Evolutionary conservation across 2,329 filamentous ascomycete genomes (phyloP).

Genomic region (Aspergillus thermomutatus): DNA sequence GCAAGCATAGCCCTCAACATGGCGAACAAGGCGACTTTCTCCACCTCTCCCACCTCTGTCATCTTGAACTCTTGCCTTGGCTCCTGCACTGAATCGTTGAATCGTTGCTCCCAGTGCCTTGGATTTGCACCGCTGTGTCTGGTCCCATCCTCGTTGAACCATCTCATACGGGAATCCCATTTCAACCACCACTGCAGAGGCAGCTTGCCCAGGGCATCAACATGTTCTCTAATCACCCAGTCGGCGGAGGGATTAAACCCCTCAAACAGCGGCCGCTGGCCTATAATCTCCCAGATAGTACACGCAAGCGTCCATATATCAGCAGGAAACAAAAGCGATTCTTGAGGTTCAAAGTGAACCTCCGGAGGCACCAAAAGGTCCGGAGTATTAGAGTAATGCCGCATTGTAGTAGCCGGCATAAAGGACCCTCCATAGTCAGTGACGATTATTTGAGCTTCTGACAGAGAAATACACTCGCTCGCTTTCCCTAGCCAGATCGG

Average conservation of each 20-base stretch:
- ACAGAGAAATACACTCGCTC: constrained; percentile 18
- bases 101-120: constrained; percentile 6
- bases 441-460: constrained; percentile 19
- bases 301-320: constrained; percentile 29
- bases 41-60: neutral
- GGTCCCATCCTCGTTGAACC: constrained; percentile 22
- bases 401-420: constrained; percentile 7
- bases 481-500: constrained; percentile 22
- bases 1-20: constrained; percentile 23
- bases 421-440: constrained; percentile 26
- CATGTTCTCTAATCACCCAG: constrained; percentile 21
- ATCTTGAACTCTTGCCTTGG: no score
- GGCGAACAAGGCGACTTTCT: constrained; percentile 17
- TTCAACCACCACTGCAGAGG: constrained; percentile 20
- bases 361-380: constrained; percentile 29
- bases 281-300: constrained; percentile 33
- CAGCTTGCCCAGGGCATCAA: constrained; percentile 25
- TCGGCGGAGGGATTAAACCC: constrained; percentile 17
- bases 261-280: constrained; percentile 20
- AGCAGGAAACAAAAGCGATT: constrained; percentile 26
- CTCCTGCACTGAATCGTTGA: neutral
- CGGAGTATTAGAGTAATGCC: constrained; percentile 15
- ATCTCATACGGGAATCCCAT: constrained; percentile 17
- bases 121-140: constrained; percentile 1
- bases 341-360: constrained; percentile 27